Base-by-base conservation (phyloP, 768 basidiomycete genomes). In the Suillus spraguei region DNA sequence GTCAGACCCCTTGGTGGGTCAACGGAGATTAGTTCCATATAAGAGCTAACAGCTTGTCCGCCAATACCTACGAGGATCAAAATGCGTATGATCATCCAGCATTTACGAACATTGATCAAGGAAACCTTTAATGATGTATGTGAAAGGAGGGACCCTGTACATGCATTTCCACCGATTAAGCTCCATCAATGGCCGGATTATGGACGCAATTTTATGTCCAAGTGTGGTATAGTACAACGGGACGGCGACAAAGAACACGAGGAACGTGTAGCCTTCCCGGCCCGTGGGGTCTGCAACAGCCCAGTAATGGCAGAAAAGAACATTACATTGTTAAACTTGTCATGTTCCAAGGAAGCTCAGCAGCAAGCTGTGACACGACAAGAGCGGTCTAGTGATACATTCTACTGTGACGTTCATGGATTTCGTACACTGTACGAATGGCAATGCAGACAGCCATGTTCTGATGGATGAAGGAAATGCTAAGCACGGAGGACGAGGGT, bases 91-190 rank as follows among this genome's bases (percentile, higher is more conserved):
- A 10, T 52, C 5, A 10, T 32, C 9, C 8, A 52, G 50, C 36
- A 7, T 36, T 16, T 36, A 66, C 81, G 64, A 67, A 89, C 89
- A 73, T 71, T 80, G 76, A 0, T 78, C 77, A 10, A 77, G 65
- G 35, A 83, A 64, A 32, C 75, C 81, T 53, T 86, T 84, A 62
- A 88, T 79, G 38, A 87, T 74, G 65, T 88, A 87, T 3, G 82
- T 83, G 71, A 78, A 85, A 0, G 85, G 84, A 5, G 84, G 85
- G 41, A 82, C 9, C 60, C 70, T 77, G 64, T 82, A 90, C 87
- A 90, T 87, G 88, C 89, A 91, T 61, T 74, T 70, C 89, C 89
- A 91, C 84, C 87, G 88, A 11, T 84, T 84, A 5, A 90, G 82
- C 24, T 80, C 77, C 7, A 79, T 67, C 70, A 78, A 87, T 10